Base-by-base conservation (phyloP, 768 basidiomycete species). In the Mycena venus region DNA sequence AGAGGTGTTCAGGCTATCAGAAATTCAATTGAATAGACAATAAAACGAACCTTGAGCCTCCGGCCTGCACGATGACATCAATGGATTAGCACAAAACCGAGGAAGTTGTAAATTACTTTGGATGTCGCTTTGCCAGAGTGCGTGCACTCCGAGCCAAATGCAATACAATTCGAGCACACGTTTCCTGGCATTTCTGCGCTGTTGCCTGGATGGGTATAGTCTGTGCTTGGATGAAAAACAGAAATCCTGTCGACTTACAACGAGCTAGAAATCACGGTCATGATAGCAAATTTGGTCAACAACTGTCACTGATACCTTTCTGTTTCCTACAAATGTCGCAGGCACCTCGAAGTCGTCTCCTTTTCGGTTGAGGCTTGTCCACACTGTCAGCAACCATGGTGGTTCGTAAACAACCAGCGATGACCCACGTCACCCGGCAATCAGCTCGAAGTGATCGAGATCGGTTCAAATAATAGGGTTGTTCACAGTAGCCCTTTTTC, bases 281-380 rank as follows among this genome's bases (percentile, higher is more conserved):
- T 14, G 23, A n/a, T 10, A 6, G 7, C 8, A 17, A 38, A 60
- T 80, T 53, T 62, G 49, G 9, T 9, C n/a, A 21, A 34, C 55
- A 62, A 19, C 9, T 10, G 40, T 40, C 31, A n/a, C n/a, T n/a
- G n/a, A n/a, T 72, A 87, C 90, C 87, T 82, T 93, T 93, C 84
- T 92, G 92, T 72, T 90, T 84, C 47, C 91, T 84, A 78, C 92
- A 93, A 0, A 88, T 85, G 74, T 93, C 91, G 76, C 92, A 93
- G 4, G 91, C 91, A 32, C 90, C 82, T 80, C 88, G 88, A 19
- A 90, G 85, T 62, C 87, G 81, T 34, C 90, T 82, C 77, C 88
- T 88, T 84, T 91, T 91, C 38, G 80, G 80, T 36, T 21, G 62
- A 62, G 68, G 66, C 49, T 21, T n/a, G n/a, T n/a, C 23, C 23